Percentiles rank a stretch among this genome's conserved stretches.
phyloP scores from a whole-genome alignment of 2,329 filamentous ascomycete species.

The Claviceps sp. region DNA sequence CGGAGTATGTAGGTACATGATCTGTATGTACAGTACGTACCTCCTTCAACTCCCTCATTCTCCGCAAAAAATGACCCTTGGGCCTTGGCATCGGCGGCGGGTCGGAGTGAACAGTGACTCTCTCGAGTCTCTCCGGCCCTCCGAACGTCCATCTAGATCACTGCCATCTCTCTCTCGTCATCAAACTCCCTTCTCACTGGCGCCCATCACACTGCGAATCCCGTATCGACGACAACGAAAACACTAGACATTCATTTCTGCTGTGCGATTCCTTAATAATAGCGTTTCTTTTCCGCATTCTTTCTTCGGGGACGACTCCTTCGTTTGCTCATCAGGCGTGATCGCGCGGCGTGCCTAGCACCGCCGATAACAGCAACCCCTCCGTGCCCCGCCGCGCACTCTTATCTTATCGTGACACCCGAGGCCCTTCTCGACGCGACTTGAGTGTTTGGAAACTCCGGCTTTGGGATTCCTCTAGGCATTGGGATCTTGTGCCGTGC shows the following conservation, averaged over 20 bases:
- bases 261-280: neutral
- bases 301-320: neutral
- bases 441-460: neutral
- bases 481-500: no score
- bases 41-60: no score
- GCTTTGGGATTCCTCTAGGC: no score
- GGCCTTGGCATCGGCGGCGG: neutral
- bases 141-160: neutral
- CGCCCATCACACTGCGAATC: neutral
- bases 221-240: conserved; percentile 4
- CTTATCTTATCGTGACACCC: conserved; percentile 1
- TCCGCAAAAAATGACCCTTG: no score
- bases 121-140: neutral
- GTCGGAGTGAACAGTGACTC: conserved; percentile 1
- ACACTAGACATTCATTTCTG: conserved; percentile 1
- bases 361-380: conserved; percentile 5
- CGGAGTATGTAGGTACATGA: no score
- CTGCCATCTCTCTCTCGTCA: neutral
- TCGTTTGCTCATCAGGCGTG: neutral
- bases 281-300: neutral
- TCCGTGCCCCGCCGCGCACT: conserved; percentile 3
- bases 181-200: neutral
- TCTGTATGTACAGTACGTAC: no score
- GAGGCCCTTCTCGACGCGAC: conserved; percentile 4
- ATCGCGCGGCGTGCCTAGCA: conserved; percentile 1